phyloP scores from a whole-genome alignment of 768 basidiomycete species.

The Coprinopsis strossmayeri region DNA sequence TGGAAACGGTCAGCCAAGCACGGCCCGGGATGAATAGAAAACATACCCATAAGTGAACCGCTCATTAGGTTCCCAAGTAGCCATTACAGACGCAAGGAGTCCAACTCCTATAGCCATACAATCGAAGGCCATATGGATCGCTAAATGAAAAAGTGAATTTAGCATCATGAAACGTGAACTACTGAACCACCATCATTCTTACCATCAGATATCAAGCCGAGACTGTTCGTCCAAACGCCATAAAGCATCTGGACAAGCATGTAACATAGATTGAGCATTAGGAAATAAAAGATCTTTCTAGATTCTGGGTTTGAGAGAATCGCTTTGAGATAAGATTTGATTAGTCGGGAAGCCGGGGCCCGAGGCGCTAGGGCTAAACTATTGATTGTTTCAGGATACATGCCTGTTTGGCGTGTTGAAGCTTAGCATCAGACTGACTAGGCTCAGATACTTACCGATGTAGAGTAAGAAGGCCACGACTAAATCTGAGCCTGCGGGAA shows the following conservation, averaged over 20 bases:
- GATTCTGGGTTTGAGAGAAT: constrained; percentile 90
- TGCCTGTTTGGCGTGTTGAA: no score
- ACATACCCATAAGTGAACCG: constrained; percentile 88
- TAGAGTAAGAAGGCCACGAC: constrained; percentile 53
- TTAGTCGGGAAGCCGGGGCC: constrained; percentile 46
- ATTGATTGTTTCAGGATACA: constrained; percentile 43
- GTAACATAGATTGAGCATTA: constrained; percentile 89
- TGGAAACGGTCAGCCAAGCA: constrained; percentile 22
- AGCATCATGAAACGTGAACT: background rate
- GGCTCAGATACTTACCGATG: constrained; percentile 39
- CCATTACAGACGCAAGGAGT: constrained; percentile 94
- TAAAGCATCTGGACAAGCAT: constrained; percentile 98
- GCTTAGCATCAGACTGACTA: no score
- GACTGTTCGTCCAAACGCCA: constrained; percentile 95
- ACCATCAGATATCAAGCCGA: constrained; percentile 98
- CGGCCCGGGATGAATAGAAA: background rate
- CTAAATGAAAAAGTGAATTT: constrained; percentile 32
- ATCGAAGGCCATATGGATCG: constrained; percentile 99
- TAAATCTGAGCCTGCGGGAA: constrained; percentile 52
- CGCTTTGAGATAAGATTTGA: constrained; percentile 76
- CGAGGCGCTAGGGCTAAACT: constrained; percentile 35
- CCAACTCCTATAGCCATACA: constrained; percentile 97
- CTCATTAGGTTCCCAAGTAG: constrained; percentile 94
- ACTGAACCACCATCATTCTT: constrained; percentile 1
- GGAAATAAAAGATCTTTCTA: constrained; percentile 93